phyloP scores from a whole-genome alignment of 2,329 filamentous ascomycete species.

The Aspergillus hiratsukae region DNA sequence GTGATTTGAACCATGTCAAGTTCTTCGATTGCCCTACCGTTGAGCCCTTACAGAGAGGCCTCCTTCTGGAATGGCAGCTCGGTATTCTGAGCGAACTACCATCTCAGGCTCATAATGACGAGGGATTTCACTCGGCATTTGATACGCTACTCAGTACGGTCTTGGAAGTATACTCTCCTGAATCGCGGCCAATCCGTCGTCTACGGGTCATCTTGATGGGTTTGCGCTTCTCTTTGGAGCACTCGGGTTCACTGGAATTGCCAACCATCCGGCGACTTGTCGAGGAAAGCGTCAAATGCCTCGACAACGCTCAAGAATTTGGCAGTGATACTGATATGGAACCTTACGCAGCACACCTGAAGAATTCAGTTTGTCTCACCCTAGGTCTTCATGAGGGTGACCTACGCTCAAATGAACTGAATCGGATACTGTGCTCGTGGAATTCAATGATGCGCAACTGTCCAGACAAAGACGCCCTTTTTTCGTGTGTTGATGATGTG shows the following conservation, averaged over 20 bases:
- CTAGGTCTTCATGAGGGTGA: constrained; percentile 32
- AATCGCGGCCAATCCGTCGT: constrained; percentile 34
- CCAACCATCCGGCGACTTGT: constrained; percentile 23
- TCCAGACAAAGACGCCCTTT: constrained; percentile 39
- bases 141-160: constrained; percentile 25
- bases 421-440: constrained; percentile 33
- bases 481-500: constrained; percentile 47
- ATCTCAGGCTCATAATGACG: constrained; percentile 22
- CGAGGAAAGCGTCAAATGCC: constrained; percentile 20
- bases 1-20: constrained; percentile 18
- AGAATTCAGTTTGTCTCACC: constrained; percentile 32
- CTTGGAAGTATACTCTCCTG: constrained; percentile 30
- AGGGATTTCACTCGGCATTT: constrained; percentile 25
- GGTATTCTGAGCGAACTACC: constrained; percentile 31
- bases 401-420: constrained; percentile 23
- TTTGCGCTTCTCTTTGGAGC: constrained; percentile 33
- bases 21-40: constrained; percentile 32
- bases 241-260: constrained; percentile 24
- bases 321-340: constrained; percentile 25
- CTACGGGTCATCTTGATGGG: constrained; percentile 31
- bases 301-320: constrained; percentile 14
- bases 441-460: constrained; percentile 42
- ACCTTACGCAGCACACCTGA: constrained; percentile 24
- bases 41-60: constrained; percentile 21
- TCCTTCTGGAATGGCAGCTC: constrained; percentile 37